Conservation (phyloP, 768 basidiomycete genomes). For the Boletus sensibilis region DNA sequence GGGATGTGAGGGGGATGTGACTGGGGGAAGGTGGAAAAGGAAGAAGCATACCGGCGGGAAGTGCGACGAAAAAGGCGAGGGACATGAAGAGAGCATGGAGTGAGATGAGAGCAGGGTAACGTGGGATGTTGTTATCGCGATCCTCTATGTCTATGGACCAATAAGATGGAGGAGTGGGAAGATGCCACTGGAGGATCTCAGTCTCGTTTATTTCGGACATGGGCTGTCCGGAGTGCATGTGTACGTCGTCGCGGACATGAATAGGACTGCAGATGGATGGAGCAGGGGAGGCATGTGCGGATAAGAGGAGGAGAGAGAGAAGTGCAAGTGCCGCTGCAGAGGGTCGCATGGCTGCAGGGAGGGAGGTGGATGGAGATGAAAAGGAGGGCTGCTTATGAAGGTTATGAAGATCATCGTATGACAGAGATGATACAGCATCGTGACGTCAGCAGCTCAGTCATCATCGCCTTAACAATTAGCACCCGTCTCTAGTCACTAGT, state of each 20-base stretch:
- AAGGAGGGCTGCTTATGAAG: conserved; percentile 14
- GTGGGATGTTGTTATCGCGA: conserved; percentile 39
- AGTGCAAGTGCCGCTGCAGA: neutral
- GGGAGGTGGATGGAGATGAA: neutral
- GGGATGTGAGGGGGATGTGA: neutral
- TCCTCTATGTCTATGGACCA: conserved; percentile 76
- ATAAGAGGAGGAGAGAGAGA: conserved; percentile 13
- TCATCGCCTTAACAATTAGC: too few species aligned
- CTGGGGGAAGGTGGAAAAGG: neutral
- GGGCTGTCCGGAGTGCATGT: conserved; percentile 50
- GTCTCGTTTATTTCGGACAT: conserved; percentile 74
- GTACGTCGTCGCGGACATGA: conserved; percentile 33
- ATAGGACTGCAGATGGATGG: neutral
- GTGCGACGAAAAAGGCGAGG: conserved; percentile 76
- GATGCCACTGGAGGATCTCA: conserved; percentile 60
- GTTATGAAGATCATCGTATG: conserved; percentile 13
- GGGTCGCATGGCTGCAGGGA: conserved; percentile 6
- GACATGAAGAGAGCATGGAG: conserved; percentile 73
- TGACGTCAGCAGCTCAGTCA: conserved; percentile 24
- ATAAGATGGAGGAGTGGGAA: conserved; percentile 76
- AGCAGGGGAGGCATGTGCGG: conserved; percentile 12
- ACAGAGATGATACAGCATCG: neutral
- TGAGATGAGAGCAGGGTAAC: conserved; percentile 69
- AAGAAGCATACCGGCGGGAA: conserved; percentile 67
- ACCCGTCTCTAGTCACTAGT: too few species aligned